Evolutionary conservation across 108 stramenopile genomes (phyloP), one percentile per base, ranked within the genome.

Genomic region (Aurantiochytrium sp.): DNA sequence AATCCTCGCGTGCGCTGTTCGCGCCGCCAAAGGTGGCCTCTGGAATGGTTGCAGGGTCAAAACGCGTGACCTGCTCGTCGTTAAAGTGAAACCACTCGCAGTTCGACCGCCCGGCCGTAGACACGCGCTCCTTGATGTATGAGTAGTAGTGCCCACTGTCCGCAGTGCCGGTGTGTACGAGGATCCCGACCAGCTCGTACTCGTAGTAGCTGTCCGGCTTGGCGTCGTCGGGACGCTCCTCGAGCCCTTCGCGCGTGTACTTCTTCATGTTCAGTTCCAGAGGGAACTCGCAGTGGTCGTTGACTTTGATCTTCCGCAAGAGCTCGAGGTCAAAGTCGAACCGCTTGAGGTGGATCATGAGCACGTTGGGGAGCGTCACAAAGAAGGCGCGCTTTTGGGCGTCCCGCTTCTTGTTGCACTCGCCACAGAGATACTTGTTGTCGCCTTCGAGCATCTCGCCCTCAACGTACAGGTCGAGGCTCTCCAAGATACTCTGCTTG

Each of bases 101-200:
- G 27, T 4, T 12, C 8, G 22, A 5, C 4, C 54, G 30, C 0
- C 24, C 86, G 31, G 45, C 17, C 10, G n/a, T 59, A 0, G 55
- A 32, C 4, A 37, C 4, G 3, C 92, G 53, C 69, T 93, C 92
- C 5, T 89, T 69, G 22, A 93, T 91, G 81, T 90, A 93, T 30
- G 86, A 73, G 88, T 93, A 94, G 90, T 95, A 95, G 90, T 95
- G 94, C 2, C 94, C 94, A 27, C 88, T 89, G 68, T 95, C 91
- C 17, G 91, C 90, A 12, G 93, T 94, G 42, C 94, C 94, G 54
- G 86, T 90, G 89, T 95, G 94, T 21, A 95, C 93, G 12, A 94
- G 91, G 21, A 94, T 90, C 10, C 94, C 94, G 8, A 88, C 81
- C 45, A 95, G 85, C 4, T 93, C 87, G 85, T 94, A 94, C 59